Percentiles rank a stretch among this genome's conserved stretches.
Evolutionary conservation across 352 stramenopile genomes (phyloP).

Genomic region (Phytopythium sindhum): DNA sequence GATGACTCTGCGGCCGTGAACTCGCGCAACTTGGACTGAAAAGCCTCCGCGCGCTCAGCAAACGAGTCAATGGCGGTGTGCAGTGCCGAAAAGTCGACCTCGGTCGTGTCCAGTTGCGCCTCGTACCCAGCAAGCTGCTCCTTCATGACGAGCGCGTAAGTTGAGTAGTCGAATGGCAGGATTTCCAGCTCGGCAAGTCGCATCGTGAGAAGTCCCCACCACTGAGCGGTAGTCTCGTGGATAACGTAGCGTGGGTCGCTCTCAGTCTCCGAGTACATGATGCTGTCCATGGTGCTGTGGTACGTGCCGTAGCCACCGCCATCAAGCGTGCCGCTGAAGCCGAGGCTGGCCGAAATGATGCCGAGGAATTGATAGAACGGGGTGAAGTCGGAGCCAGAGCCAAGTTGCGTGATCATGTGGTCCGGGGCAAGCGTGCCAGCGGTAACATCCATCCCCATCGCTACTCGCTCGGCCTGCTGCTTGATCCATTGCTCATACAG

Average conservation of each 20-base stretch:
- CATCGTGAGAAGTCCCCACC: conserved; percentile 53
- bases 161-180: conserved; percentile 58
- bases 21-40: conserved; percentile 17
- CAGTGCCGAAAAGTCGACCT: conserved; percentile 23
- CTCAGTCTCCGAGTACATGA: conserved; percentile 42
- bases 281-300: conserved; percentile 77
- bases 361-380: conserved; percentile 83
- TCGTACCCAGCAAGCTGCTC: conserved; percentile 25
- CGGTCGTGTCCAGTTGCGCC: conserved; percentile 10
- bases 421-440: conserved; percentile 33
- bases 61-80: conserved; percentile 34
- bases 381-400: conserved; percentile 66
- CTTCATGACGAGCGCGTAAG: conserved; percentile 47
- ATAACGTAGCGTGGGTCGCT: conserved; percentile 46
- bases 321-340: conserved; percentile 25
- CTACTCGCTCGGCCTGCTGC: background rate
- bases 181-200: conserved; percentile 41
- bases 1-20: conserved; percentile 5
- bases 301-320: conserved; percentile 58
- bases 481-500: background rate
- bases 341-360: conserved; percentile 73
- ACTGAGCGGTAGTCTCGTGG: conserved; percentile 35
- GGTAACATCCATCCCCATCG: conserved; percentile 1
- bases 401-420: conserved; percentile 49
- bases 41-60: conserved; percentile 20